Conservation (phyloP, 352 stramenopile genomes). For the Elongisporangium prolatum region DNA sequence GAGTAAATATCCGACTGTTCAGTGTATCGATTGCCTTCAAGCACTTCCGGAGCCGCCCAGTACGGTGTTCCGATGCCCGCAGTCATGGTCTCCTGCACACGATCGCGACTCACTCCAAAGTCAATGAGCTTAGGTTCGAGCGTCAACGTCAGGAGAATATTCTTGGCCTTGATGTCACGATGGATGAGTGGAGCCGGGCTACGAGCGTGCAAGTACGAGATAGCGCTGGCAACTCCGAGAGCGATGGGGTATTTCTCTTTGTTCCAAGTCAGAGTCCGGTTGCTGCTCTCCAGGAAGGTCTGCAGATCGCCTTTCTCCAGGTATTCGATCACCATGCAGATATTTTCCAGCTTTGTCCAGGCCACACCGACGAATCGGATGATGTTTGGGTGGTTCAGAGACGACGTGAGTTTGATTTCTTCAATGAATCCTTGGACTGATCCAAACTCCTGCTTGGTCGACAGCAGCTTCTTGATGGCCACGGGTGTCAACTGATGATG, state of each 20-base stretch:
- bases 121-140: slow-evolving; percentile 48
- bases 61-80: slow-evolving; percentile 38
- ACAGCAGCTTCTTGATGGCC: slow-evolving; percentile 36
- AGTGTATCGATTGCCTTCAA: slow-evolving; percentile 16
- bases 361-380: slow-evolving; percentile 42
- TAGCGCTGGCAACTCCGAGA: slow-evolving; percentile 30
- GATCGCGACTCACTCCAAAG: slow-evolving; percentile 45
- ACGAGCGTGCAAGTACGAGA: slow-evolving; percentile 44
- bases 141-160: slow-evolving; percentile 39
- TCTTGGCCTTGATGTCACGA: slow-evolving; percentile 48
- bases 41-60: slow-evolving; percentile 33
- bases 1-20: slow-evolving; percentile 30
- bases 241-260: slow-evolving; percentile 39
- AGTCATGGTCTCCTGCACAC: slow-evolving; percentile 17
- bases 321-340: slow-evolving; percentile 52
- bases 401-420: slow-evolving; percentile 38
- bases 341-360: slow-evolving; percentile 43
- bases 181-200: slow-evolving; percentile 40
- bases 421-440: slow-evolving; percentile 31
- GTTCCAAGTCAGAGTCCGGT: slow-evolving; percentile 5
- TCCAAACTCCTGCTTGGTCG: slow-evolving; percentile 21
- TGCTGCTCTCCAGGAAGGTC: slow-evolving; percentile 24
- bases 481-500: slow-evolving; percentile 33
- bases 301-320: slow-evolving; percentile 39
- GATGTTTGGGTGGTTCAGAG: slow-evolving; percentile 39